These are phyloP conservation scores for Nasturtium officinale DNA, from an alignment of 345 rosid genomes.

Conservation along the genomic window DNA sequence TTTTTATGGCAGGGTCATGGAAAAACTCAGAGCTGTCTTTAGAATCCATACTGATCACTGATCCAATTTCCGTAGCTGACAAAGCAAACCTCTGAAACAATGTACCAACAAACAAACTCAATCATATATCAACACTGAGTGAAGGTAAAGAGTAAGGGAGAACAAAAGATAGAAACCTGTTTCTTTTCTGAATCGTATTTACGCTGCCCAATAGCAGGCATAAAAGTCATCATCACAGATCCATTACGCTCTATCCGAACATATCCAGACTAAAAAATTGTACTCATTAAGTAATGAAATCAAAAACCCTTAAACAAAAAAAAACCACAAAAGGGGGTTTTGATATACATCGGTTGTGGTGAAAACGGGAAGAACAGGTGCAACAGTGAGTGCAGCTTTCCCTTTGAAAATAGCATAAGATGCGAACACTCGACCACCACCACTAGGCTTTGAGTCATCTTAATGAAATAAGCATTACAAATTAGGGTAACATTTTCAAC, in stretches of 20 bases:
- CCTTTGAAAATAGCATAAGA: conserved; percentile 82
- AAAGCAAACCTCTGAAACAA: conserved; percentile 74
- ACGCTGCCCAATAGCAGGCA: conserved; percentile 84
- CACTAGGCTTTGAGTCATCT: conserved; percentile 41
- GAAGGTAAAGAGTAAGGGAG: background rate
- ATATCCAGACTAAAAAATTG: conserved; percentile 53
- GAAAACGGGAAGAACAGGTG: conserved; percentile 77
- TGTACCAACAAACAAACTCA: conserved; percentile 16
- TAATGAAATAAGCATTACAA: conserved; percentile 21
- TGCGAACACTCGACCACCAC: conserved; percentile 63
- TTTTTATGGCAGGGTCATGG: conserved; percentile 88
- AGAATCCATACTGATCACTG: conserved; percentile 73
- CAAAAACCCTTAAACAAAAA: background rate
- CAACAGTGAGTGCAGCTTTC: conserved; percentile 78
- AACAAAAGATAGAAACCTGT: conserved; percentile 55
- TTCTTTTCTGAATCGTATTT: conserved; percentile 79
- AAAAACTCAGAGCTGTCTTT: conserved; percentile 76
- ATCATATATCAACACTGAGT: background rate
- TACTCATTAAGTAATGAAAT: conserved; percentile 13
- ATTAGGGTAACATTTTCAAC: background rate
- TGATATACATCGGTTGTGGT: conserved; percentile 52
- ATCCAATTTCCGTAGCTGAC: conserved; percentile 89
- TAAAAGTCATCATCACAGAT: conserved; percentile 69
- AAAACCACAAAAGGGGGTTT: background rate
- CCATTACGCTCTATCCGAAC: conserved; percentile 72